Evolutionary conservation across 2,329 filamentous ascomycete genomes (phyloP).

Genomic region (Amylocarpus encephaloides): DNA sequence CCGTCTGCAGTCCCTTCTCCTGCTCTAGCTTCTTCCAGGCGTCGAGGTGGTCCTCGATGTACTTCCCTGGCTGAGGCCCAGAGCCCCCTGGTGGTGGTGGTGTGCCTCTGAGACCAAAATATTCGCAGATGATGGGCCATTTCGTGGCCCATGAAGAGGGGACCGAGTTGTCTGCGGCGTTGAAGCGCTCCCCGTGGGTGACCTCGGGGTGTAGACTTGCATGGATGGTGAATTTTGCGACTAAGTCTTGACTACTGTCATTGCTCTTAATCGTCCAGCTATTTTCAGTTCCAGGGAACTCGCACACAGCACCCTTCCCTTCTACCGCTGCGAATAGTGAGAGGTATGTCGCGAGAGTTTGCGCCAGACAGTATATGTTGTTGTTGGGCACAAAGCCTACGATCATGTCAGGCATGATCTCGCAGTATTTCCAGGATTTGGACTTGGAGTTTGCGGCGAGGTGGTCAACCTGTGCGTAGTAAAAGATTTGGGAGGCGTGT

Average conservation of each 20-base stretch:
- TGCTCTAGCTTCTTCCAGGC: conserved; percentile 31
- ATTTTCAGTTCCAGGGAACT: conserved; percentile 34
- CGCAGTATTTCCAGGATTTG: conserved; percentile 39
- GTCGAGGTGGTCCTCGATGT: conserved; percentile 30
- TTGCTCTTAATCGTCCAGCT: conserved; percentile 33
- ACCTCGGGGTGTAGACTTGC: conserved; percentile 37
- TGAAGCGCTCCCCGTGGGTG: conserved; percentile 35
- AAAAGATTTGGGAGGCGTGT: conserved; percentile 39
- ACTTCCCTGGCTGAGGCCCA: conserved; percentile 32
- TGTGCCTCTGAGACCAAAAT: conserved; percentile 40
- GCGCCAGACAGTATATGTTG: conserved; percentile 38
- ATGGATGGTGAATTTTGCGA: conserved; percentile 37
- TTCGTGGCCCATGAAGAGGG: conserved; percentile 37
- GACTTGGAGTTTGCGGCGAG: conserved; percentile 31
- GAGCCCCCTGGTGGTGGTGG: conserved; percentile 26
- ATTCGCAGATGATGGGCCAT: conserved; percentile 41
- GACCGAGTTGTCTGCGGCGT: conserved; percentile 36
- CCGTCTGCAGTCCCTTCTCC: conserved; percentile 34
- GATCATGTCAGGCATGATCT: conserved; percentile 40
- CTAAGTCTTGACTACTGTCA: conserved; percentile 33
- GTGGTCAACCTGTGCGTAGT: conserved; percentile 40
- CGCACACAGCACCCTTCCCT: conserved; percentile 31
- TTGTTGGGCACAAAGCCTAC: conserved; percentile 39
- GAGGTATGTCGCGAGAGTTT: conserved; percentile 36
- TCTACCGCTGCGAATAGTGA: conserved; percentile 33